phyloP scores from a whole-genome alignment of 1,284 basidiomycete species.

The Inonotus hispidus region DNA sequence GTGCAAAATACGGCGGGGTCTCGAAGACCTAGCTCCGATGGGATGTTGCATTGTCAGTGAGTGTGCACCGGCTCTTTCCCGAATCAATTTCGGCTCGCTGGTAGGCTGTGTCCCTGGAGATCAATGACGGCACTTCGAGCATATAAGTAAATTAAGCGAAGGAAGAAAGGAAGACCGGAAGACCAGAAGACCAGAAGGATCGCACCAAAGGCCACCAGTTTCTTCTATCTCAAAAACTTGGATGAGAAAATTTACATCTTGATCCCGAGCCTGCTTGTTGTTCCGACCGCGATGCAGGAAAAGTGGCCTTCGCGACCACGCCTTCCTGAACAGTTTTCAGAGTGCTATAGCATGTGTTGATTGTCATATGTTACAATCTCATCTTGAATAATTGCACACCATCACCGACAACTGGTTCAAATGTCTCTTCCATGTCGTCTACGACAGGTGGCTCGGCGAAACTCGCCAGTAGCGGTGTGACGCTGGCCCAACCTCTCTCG shows the following conservation, averaged over 20 bases:
- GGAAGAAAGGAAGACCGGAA: neutral
- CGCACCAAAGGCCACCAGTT: neutral
- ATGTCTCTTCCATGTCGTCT: neutral
- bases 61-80: too few species aligned
- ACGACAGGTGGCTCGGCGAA: constrained; percentile 55
- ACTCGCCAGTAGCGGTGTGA: constrained; percentile 68
- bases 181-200: neutral
- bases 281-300: neutral
- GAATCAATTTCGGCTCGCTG: neutral
- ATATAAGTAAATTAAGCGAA: neutral
- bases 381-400: constrained; percentile 3
- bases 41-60: too few species aligned
- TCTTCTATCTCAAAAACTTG: neutral
- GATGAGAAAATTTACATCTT: neutral
- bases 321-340: neutral
- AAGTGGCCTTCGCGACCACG: neutral
- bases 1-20: neutral
- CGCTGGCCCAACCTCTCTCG: constrained; percentile 57
- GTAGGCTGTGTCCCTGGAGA: neutral
- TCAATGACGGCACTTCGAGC: neutral
- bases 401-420: neutral
- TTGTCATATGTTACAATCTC: neutral
- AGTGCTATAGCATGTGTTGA: neutral
- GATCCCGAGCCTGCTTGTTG: neutral
- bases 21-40: neutral